phyloP scores from a whole-genome alignment of 1,284 basidiomycete species.

The Irpex sp. region DNA sequence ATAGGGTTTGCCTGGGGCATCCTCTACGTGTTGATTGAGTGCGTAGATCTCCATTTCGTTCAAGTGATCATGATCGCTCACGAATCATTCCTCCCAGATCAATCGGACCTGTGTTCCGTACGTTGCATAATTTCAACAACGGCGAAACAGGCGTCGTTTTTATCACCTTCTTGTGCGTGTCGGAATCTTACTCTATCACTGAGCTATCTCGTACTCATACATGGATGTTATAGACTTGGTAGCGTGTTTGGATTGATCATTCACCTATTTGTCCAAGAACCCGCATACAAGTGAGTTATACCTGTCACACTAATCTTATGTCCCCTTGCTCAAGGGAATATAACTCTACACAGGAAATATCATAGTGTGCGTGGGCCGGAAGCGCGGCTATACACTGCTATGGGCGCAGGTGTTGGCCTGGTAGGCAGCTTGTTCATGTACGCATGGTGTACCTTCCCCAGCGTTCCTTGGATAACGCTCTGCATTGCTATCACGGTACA shows the following conservation, averaged over 20 bases:
- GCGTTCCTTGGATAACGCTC: slow-evolving; percentile 55
- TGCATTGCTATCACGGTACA: slow-evolving; percentile 51
- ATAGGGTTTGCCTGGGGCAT: slow-evolving; percentile 78
- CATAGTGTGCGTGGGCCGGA: slow-evolving; percentile 60
- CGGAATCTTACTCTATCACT: too few relatives aligned
- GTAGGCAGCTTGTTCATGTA: slow-evolving; percentile 66
- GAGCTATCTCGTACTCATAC: too few relatives aligned
- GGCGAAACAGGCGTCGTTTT: slow-evolving; percentile 66
- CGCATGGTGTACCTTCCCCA: slow-evolving; percentile 54
- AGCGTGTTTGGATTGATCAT: slow-evolving; percentile 51
- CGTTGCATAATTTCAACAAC: slow-evolving; percentile 63
- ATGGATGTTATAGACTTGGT: slow-evolving; percentile 47
- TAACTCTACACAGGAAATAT: slow-evolving; percentile 40
- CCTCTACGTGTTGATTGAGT: slow-evolving; percentile 67
- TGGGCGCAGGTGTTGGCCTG: slow-evolving; percentile 60
- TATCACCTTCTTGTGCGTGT: slow-evolving; percentile 50
- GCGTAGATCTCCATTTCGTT: slow-evolving; percentile 15
- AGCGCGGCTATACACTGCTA: slow-evolving; percentile 68
- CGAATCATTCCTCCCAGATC: slow-evolving; percentile 38
- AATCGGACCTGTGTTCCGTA: slow-evolving; percentile 55
- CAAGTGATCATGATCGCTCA: too few relatives aligned
- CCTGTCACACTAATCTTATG: neutral
- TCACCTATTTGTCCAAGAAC: slow-evolving; percentile 60
- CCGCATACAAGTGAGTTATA: slow-evolving; percentile 51
- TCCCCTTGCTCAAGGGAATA: neutral